Percentiles rank a stretch among this genome's conserved stretches.
phyloP scores from a whole-genome alignment of 768 basidiomycete genomes.

The Pisolithus orientalis region DNA sequence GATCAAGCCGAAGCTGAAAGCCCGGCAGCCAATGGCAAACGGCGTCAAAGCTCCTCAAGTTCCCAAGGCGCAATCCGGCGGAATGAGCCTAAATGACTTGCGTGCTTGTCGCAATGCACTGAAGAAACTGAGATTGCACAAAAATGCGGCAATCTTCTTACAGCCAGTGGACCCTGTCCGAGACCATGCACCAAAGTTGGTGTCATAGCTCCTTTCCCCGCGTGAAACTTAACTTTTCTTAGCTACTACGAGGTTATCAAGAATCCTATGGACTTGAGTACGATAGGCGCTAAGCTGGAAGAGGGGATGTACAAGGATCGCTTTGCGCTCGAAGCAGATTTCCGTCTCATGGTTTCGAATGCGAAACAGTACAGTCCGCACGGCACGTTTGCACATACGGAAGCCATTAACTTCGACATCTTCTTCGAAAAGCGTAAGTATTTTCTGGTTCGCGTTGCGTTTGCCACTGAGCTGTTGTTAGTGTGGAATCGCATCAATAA shows the following conservation, averaged over 20 bases:
- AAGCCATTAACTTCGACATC: conserved; percentile 67
- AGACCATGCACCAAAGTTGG: conserved; percentile 81
- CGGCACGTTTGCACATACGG: conserved; percentile 66
- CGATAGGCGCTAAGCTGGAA: conserved; percentile 81
- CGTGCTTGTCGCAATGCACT: conserved; percentile 69
- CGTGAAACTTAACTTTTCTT: not conserved
- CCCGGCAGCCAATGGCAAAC: conserved; percentile 13
- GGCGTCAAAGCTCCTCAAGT: conserved; percentile 39
- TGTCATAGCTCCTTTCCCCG: conserved; percentile 3
- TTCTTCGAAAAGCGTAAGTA: conserved; percentile 83
- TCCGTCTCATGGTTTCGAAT: conserved; percentile 83
- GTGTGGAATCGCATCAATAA: conserved; percentile 88
- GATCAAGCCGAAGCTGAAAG: conserved; percentile 22
- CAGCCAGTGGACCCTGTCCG: conserved; percentile 95
- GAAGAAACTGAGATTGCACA: conserved; percentile 74
- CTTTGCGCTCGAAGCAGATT: conserved; percentile 78
- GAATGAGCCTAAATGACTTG: conserved; percentile 73
- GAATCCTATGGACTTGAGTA: conserved; percentile 91
- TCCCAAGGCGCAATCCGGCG: conserved; percentile 67
- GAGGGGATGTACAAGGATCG: conserved; percentile 82
- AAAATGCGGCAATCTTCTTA: conserved; percentile 67
- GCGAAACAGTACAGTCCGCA: conserved; percentile 79
- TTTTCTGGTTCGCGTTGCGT: not conserved
- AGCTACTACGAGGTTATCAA: conserved; percentile 91
- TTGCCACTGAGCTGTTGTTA: conserved; percentile 23